phyloP scores from a whole-genome alignment of 768 basidiomycete genomes.

The Pulveroboletus frians region DNA sequence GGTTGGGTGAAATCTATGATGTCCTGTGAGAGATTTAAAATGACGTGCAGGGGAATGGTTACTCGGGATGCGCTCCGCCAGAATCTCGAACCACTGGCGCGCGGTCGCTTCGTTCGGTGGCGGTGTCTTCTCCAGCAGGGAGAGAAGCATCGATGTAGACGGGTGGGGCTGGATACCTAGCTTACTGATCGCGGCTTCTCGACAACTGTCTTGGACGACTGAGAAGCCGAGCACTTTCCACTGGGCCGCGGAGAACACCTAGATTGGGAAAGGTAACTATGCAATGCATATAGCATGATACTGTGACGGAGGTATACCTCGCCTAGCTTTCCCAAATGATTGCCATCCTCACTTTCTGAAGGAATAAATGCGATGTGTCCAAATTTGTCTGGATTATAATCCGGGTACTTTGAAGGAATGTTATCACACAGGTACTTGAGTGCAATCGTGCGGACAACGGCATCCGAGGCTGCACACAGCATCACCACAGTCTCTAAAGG shows the following conservation, averaged over 20 bases:
- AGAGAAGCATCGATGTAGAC: slow-evolving; percentile 52
- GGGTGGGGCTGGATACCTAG: slow-evolving; percentile 71
- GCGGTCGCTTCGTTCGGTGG: slow-evolving; percentile 53
- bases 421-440: slow-evolving; percentile 83
- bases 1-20: slow-evolving; percentile 50
- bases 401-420: slow-evolving; percentile 50
- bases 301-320: slow-evolving; percentile 42
- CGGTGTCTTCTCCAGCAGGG: slow-evolving; percentile 53
- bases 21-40: slow-evolving; percentile 1
- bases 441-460: slow-evolving; percentile 50
- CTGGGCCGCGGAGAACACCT: slow-evolving; percentile 68
- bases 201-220: slow-evolving; percentile 51
- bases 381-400: slow-evolving; percentile 54
- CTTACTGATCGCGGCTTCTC: slow-evolving; percentile 51
- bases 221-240: slow-evolving; percentile 77
- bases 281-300: not conserved
- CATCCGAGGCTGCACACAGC: slow-evolving; percentile 58
- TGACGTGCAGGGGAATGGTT: slow-evolving; percentile 17
- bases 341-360: slow-evolving; percentile 48
- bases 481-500: slow-evolving; percentile 59
- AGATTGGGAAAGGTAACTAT: not conserved
- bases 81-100: slow-evolving; percentile 58
- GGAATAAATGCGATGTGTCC: slow-evolving; percentile 73
- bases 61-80: slow-evolving; percentile 63
- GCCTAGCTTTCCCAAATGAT: slow-evolving; percentile 53